Evolutionary conservation across 2,329 filamentous ascomycete genomes (phyloP).

Genomic region (Diaporthe vaccinii): DNA sequence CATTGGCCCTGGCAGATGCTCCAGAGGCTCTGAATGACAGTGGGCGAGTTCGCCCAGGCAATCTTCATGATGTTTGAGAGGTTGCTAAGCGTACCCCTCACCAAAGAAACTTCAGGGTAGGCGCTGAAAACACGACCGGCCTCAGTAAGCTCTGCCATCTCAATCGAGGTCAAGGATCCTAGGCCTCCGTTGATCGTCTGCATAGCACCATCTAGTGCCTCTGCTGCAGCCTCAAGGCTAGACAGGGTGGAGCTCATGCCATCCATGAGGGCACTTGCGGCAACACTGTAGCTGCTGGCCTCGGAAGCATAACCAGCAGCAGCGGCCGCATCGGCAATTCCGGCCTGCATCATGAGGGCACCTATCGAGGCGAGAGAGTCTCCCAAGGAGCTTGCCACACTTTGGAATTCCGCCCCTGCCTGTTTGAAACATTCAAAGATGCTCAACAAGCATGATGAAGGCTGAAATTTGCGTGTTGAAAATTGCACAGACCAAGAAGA

Average conservation of each 20-base stretch:
- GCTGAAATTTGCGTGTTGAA: background rate
- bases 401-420: background rate
- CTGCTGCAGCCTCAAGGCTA: background rate
- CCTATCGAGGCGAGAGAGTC: background rate
- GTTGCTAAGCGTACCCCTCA: background rate
- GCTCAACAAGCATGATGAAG: background rate
- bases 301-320: conserved; percentile 5
- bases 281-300: background rate
- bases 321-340: background rate
- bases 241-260: background rate
- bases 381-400: background rate
- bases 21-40: conserved; percentile 1
- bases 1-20: background rate
- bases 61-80: conserved; percentile 4
- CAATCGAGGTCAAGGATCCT: background rate
- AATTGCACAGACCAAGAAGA: conserved; percentile 12
- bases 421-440: background rate
- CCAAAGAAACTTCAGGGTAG: background rate
- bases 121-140: background rate
- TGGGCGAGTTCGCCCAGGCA: background rate
- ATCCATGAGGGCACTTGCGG: background rate
- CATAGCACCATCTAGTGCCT: conserved; percentile 26
- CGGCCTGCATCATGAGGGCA: background rate
- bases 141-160: conserved; percentile 1
- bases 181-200: background rate